A percentile compares a stretch with the other conserved stretches of the same genome.
Conservation (phyloP, 345 rosid genomes). For the Nephelium lappaceum region DNA sequence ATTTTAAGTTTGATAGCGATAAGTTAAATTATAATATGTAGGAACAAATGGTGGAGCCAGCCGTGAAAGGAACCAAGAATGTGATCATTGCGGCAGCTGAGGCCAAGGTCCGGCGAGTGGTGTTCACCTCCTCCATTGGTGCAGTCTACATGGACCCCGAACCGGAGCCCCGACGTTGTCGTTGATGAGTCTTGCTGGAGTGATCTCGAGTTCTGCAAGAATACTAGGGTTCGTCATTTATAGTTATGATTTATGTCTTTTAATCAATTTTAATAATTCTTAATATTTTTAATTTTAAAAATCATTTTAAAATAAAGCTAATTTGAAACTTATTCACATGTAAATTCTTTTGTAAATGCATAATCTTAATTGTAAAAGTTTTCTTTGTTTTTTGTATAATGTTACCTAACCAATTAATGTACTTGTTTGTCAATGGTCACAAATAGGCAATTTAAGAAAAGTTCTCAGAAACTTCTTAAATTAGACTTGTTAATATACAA, state of each 20-base stretch:
- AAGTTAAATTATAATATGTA: conserved; percentile 18
- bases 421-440: no score
- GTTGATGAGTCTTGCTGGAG: conserved; percentile 98
- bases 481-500: no score
- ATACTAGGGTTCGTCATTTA: conserved; percentile 59
- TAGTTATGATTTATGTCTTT: not conserved
- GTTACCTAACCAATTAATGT: no score
- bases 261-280: not conserved
- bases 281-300: not conserved
- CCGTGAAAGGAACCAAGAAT: conserved; percentile 80
- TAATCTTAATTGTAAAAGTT: no score
- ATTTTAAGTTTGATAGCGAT: no score
- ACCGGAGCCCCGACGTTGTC: conserved; percentile 61
- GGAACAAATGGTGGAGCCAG: conserved; percentile 99
- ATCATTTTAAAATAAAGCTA: no score
- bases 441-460: no score
- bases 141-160: conserved; percentile 95
- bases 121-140: conserved; percentile 90
- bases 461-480: no score
- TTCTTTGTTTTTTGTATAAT: no score
- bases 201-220: conserved; percentile 94
- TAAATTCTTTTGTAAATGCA: no score
- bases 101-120: conserved; percentile 84
- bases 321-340: no score
- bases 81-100: conserved; percentile 84